phyloP scores from a whole-genome alignment of 2,329 filamentous ascomycete genomes.

The Scleromitrula shiraiana region DNA sequence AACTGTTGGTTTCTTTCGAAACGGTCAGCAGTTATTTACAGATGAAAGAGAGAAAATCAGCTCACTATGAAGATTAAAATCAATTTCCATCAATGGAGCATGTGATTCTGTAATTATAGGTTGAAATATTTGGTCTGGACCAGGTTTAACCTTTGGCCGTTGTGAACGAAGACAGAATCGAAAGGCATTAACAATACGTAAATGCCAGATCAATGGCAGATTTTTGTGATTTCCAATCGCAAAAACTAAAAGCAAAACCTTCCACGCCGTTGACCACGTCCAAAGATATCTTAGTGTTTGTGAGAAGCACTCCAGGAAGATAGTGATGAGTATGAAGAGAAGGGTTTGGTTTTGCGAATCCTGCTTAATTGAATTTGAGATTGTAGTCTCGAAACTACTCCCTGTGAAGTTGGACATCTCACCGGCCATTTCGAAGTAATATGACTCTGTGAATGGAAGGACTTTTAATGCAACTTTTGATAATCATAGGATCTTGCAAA shows the following conservation, averaged over 20 bases:
- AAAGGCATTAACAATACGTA: constrained; percentile 39
- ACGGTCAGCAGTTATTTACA: background rate
- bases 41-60: background rate
- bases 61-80: constrained; percentile 60
- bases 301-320: background rate
- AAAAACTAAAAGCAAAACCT: constrained; percentile 29
- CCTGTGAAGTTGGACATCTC: background rate
- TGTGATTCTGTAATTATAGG: constrained; percentile 53
- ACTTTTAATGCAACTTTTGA: constrained; percentile 13
- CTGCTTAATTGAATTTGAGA: background rate
- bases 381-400: background rate
- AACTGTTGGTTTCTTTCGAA: constrained; percentile 50
- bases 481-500: no score
- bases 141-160: constrained; percentile 34
- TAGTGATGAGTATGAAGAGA: background rate
- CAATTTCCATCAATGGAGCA: constrained; percentile 55
- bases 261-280: background rate
- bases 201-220: constrained; percentile 53
- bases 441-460: background rate
- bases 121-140: constrained; percentile 51
- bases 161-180: constrained; percentile 37
- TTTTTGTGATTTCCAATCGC: constrained; percentile 48
- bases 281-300: background rate
- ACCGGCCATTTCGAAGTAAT: background rate
- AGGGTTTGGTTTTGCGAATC: background rate